A percentile compares a stretch with the other conserved stretches of the same genome.
Conservation (phyloP, 2,329 filamentous ascomycete species). For the Rutstroemia sydowiana region DNA sequence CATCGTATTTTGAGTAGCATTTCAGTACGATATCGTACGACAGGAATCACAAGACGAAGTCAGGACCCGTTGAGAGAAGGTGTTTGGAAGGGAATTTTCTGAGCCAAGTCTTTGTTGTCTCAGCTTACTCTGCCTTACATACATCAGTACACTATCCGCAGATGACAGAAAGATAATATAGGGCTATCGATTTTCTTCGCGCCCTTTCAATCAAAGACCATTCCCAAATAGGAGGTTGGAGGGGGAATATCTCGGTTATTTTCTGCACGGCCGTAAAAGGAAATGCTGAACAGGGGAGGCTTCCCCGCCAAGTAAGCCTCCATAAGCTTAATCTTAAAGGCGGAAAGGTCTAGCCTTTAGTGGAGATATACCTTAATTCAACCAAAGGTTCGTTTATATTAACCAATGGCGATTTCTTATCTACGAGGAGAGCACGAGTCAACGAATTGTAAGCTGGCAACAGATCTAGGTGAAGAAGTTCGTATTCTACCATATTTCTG, state of each 20-base stretch:
- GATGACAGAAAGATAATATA: background rate
- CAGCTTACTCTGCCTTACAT: background rate
- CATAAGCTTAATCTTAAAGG: slow-evolving; percentile 1
- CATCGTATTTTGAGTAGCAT: too few relatives aligned
- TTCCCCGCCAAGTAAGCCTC: background rate
- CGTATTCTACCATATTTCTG: too few relatives aligned
- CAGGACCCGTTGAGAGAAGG: too few relatives aligned
- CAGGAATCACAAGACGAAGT: too few relatives aligned
- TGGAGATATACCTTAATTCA: background rate
- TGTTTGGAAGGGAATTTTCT: too few relatives aligned
- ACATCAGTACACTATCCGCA: background rate
- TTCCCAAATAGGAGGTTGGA: background rate
- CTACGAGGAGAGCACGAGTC: too few relatives aligned
- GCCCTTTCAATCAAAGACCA: background rate
- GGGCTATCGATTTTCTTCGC: background rate
- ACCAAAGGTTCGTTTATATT: background rate
- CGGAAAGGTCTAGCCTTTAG: background rate
- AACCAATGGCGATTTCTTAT: too few relatives aligned
- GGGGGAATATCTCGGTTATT: background rate
- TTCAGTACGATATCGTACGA: too few relatives aligned
- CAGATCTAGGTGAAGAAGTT: too few relatives aligned
- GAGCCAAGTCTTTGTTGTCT: too few relatives aligned
- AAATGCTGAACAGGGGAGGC: background rate
- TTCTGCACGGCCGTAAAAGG: background rate
- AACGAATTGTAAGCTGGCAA: background rate